Conservation (phyloP, 176 grass and related monocot species). For the Rhynchospora pubera region DNA sequence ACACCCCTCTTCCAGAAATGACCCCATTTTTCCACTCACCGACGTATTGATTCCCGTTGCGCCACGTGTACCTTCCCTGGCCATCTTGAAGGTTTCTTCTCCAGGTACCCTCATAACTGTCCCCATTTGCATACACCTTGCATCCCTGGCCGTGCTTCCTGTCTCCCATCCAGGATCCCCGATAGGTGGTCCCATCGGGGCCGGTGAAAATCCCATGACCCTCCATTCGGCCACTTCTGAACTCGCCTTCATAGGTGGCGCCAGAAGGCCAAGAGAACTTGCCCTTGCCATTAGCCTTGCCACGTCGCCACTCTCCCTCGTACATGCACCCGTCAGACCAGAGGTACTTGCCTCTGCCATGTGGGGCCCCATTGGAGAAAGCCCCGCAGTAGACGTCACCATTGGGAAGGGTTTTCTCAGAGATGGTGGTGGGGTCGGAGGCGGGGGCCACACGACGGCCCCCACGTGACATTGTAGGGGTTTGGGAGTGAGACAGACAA, state of each 20-base stretch:
- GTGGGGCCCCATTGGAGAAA: slow-evolving; percentile 47
- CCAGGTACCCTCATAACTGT: slow-evolving; percentile 95
- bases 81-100: slow-evolving; percentile 80
- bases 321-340: slow-evolving; percentile 92
- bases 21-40: slow-evolving; percentile 92
- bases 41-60: slow-evolving; percentile 83
- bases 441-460: slow-evolving; percentile 8
- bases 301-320: slow-evolving; percentile 75
- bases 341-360: slow-evolving; percentile 81
- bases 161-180: slow-evolving; percentile 73
- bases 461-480: not conserved
- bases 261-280: slow-evolving; percentile 90
- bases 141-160: slow-evolving; percentile 55
- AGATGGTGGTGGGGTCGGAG: slow-evolving; percentile 10
- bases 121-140: slow-evolving; percentile 87
- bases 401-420: slow-evolving; percentile 75
- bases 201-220: slow-evolving; percentile 69
- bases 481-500: not conserved
- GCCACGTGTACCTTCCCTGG: slow-evolving; percentile 86
- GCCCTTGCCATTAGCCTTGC: slow-evolving; percentile 77
- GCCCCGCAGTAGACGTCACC: slow-evolving; percentile 69
- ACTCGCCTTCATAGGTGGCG: slow-evolving; percentile 84
- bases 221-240: slow-evolving; percentile 76
- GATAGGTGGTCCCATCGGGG: slow-evolving; percentile 59
- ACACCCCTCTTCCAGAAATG: slow-evolving; percentile 76